Evolutionary conservation across 2,329 filamentous ascomycete species (phyloP).

Genomic region (Diplocarpon rosae): DNA sequence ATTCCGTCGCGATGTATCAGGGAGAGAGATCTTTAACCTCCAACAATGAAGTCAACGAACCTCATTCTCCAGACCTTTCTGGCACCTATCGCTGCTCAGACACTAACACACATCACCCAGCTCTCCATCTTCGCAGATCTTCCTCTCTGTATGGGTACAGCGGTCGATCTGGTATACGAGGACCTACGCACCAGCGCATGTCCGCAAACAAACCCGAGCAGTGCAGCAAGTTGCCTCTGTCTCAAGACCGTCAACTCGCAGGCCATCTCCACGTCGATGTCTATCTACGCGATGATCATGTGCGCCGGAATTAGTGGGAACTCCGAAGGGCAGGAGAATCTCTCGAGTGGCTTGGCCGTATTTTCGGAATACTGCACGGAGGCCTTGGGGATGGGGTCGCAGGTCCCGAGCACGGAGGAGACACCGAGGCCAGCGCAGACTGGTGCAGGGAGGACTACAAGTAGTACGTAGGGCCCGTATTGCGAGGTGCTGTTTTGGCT

Average conservation of each 20-base stretch:
- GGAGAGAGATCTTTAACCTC: background rate
- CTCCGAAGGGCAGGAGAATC: background rate
- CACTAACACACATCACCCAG: constrained; percentile 3
- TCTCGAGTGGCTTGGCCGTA: background rate
- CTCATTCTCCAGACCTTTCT: background rate
- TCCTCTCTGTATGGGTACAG: background rate
- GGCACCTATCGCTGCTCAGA: background rate
- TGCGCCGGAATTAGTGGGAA: background rate
- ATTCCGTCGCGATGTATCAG: background rate
- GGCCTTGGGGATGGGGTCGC: background rate
- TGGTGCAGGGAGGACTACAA: background rate
- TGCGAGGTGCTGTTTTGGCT: no score
- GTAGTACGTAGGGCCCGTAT: background rate
- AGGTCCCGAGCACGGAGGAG: background rate
- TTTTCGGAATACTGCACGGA: constrained; percentile 2
- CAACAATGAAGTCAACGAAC: background rate
- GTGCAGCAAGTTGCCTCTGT: constrained; percentile 1
- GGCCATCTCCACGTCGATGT: background rate
- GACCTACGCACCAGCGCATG: background rate
- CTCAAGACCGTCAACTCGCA: background rate
- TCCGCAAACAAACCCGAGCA: constrained; percentile 1
- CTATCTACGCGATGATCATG: background rate
- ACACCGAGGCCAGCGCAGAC: background rate
- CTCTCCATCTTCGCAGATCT: constrained; percentile 1
- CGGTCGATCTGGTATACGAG: background rate